Conservation (phyloP, 2,329 filamentous ascomycete species). For the Immersiporthe knoxdaviesiana region DNA sequence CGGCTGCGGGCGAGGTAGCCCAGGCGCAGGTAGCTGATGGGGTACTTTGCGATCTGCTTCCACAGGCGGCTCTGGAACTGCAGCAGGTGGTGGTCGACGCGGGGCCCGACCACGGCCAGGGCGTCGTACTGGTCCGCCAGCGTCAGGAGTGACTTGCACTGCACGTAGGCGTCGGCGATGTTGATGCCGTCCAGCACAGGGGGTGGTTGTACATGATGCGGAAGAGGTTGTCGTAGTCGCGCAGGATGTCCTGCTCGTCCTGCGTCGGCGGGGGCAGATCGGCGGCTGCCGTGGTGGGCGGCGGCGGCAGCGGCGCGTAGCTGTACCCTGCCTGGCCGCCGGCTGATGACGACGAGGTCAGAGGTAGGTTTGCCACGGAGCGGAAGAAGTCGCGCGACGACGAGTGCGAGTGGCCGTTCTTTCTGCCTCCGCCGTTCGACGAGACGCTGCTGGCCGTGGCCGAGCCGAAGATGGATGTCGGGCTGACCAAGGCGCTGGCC, state of each 20-base stretch:
- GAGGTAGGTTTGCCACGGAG: slow-evolving; percentile 78
- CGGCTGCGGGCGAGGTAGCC: slow-evolving; percentile 84
- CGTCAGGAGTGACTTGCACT: slow-evolving; percentile 86
- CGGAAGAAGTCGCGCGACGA: slow-evolving; percentile 71
- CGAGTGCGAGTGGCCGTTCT: slow-evolving; percentile 54
- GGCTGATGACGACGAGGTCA: slow-evolving; percentile 52
- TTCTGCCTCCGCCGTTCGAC: slow-evolving; percentile 47
- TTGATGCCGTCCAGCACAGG: slow-evolving; percentile 82
- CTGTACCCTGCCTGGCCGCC: slow-evolving; percentile 41
- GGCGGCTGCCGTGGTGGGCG: slow-evolving; percentile 29
- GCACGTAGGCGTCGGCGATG: slow-evolving; percentile 89
- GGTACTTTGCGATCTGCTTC: slow-evolving; percentile 97
- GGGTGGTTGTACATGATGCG: slow-evolving; percentile 95
- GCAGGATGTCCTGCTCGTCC: slow-evolving; percentile 74
- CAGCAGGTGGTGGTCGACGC: slow-evolving; percentile 90
- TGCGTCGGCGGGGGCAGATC: slow-evolving; percentile 51
- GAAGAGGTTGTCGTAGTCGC: slow-evolving; percentile 95
- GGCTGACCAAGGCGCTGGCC: slow-evolving; percentile 20
- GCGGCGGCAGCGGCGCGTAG: slow-evolving; percentile 45
- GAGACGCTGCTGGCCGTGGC: slow-evolving; percentile 44
- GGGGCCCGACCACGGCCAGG: slow-evolving; percentile 80
- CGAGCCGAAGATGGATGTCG: slow-evolving; percentile 61
- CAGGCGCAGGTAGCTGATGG: slow-evolving; percentile 86
- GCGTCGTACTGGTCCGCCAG: slow-evolving; percentile 96
- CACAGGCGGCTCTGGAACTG: slow-evolving; percentile 89